Evolutionary conservation across 1,284 basidiomycete genomes (phyloP), one percentile per base, ranked within the genome.

Genomic region (Papiliotrema laurentii): DNA sequence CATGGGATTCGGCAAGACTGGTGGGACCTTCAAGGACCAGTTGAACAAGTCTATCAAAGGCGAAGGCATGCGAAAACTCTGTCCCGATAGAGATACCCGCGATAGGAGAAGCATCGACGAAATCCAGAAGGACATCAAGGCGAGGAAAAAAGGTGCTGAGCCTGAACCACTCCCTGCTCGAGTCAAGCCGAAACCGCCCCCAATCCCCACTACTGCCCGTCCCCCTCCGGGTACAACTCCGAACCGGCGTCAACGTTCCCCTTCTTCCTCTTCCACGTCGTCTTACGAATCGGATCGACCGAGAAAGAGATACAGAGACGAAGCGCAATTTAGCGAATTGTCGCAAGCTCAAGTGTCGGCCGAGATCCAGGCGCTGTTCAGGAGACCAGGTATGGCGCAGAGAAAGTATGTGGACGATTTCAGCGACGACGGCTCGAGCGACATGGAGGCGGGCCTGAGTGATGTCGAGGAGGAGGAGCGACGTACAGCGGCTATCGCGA

Each of bases 401-500:
- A 18, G 50, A 31, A 39, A 31, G 14, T 59, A 63, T 45, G 40
- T 47, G 25, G 61, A 63, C 31, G 50, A 58, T 14, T 54, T 59
- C 19, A 55, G 52, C 13, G 56, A 54, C 44, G 58, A 55, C 21
- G 49, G 39, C 5, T 49, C 48, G 22, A 60, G 58, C 28, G 71
- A 72, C 58, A 72, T 70, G 67, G 69, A 72, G 51, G 69, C 69
- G 18, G 67, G 67, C 2, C 45, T 71, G 42, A 59, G 50, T 34
- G 71, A 68, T 56, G 62, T 69, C 13, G 68, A 68, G 47, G 50
- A 45, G 38, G 66, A 71, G 54, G 67, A 71, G 54, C 54, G 51
- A 49, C 50, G 60, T 28, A 59, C 67, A 31, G 56, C 58, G 38
- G 54, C 53, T 49, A 66, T 67, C 33, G 70, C 67, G 7, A 55